A percentile compares a stretch with the other conserved stretches of the same genome.
Evolutionary conservation across 2,329 filamentous ascomycete genomes (phyloP).

Genomic region (Trichophyton mentagrophytes): DNA sequence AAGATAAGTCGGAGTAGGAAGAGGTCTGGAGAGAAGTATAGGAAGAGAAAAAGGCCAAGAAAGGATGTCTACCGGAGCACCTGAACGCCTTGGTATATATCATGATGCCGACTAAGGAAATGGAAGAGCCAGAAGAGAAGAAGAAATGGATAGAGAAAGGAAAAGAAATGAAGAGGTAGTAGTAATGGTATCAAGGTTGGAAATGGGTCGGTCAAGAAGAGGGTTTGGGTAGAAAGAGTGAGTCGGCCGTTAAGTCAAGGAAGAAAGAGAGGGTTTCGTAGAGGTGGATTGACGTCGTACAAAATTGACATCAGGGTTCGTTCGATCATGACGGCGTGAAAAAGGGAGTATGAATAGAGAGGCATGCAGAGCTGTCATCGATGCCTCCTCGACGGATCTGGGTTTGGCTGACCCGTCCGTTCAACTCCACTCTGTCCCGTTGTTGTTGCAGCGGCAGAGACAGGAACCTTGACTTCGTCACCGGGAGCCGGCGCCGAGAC

Average conservation of each 20-base stretch:
- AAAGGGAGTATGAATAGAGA: neutral
- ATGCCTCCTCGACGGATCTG: conserved; percentile 23
- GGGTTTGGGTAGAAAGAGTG: neutral
- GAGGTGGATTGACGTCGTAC: neutral
- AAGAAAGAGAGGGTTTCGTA: neutral
- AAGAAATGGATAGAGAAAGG: neutral
- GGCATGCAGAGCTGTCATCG: conserved; percentile 16
- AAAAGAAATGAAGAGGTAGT: neutral
- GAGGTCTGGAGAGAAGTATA: neutral
- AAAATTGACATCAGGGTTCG: neutral
- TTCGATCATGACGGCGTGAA: neutral
- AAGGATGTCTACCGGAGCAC: conserved; percentile 4
- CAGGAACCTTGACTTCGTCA: conserved; percentile 33
- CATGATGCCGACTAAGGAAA: conserved; percentile 1
- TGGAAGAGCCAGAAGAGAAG: neutral
- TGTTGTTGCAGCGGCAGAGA: conserved; percentile 7
- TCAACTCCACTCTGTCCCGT: conserved; percentile 24
- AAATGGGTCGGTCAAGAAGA: neutral
- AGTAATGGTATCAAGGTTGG: neutral
- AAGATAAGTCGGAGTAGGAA: neutral
- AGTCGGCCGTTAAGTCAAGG: neutral
- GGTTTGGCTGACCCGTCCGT: conserved; percentile 21
- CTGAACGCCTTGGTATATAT: conserved; percentile 7
- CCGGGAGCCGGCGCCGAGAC: conserved; percentile 12
- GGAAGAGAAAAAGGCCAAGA: neutral